phyloP scores from a whole-genome alignment of 306 rosid species.

The Lablab purpureus region DNA sequence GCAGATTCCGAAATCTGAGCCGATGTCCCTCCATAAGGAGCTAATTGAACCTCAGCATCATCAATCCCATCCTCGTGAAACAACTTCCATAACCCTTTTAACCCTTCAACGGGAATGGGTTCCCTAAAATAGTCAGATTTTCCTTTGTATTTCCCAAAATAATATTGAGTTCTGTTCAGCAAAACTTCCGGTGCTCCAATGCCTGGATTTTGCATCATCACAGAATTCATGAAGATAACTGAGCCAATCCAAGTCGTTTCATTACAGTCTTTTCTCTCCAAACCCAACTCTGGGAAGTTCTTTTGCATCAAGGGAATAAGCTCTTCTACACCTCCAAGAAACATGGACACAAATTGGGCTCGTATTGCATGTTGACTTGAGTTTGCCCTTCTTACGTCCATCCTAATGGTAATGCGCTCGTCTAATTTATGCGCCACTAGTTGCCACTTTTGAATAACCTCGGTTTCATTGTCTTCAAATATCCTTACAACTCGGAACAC shows the following conservation, averaged over 20 bases:
- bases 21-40: conserved; percentile 48
- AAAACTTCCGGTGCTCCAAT: conserved; percentile 33
- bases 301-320: conserved; percentile 50
- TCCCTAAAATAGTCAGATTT: conserved; percentile 48
- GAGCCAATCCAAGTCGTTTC: not conserved
- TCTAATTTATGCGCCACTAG: conserved; percentile 44
- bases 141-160: conserved; percentile 33
- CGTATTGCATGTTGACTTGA: too few species aligned
- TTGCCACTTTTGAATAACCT: conserved; percentile 63
- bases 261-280: not conserved
- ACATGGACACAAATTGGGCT: not conserved
- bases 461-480: conserved; percentile 55
- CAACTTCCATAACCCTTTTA: conserved; percentile 47
- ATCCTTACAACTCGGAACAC: conserved; percentile 51
- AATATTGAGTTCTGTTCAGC: conserved; percentile 4
- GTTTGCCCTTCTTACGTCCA: too few species aligned
- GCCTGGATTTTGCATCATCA: not conserved
- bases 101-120: conserved; percentile 32
- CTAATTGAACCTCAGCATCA: not conserved
- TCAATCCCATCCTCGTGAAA: conserved; percentile 37
- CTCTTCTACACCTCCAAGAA: conserved; percentile 48
- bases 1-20: not conserved
- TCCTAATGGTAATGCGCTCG: too few species aligned
- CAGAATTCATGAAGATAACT: not conserved
- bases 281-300: conserved; percentile 53